A percentile compares a stretch with the other conserved stretches of the same genome.
phyloP scores from a whole-genome alignment of 768 basidiomycete species.

The Phaeotremella skinneri region DNA sequence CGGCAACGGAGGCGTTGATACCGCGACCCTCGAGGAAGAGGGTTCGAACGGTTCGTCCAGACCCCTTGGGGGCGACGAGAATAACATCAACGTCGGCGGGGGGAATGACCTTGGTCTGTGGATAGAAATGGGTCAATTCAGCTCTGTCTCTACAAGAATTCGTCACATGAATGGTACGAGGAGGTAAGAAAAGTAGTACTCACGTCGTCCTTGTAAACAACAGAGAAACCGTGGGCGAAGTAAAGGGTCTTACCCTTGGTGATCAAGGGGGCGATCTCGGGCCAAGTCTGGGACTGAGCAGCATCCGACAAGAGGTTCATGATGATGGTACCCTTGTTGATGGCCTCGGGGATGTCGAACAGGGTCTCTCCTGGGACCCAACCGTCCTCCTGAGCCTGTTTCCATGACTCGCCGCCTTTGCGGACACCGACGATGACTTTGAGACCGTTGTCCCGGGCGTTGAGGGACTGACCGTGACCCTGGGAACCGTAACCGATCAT shows the following conservation, averaged over 20 bases:
- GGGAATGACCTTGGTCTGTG: constrained; percentile 76
- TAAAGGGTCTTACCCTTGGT: constrained; percentile 99
- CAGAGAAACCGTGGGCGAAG: constrained; percentile 99
- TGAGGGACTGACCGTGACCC: constrained; percentile 97
- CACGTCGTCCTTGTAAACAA: constrained; percentile 90
- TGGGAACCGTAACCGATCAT: constrained; percentile 95
- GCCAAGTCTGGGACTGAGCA: constrained; percentile 97
- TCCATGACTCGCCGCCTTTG: constrained; percentile 95
- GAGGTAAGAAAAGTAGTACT: constrained; percentile 22
- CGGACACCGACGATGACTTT: constrained; percentile 99
- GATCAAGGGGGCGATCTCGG: constrained; percentile 82
- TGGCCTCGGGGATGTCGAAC: constrained; percentile 97
- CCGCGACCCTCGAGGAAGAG: constrained; percentile 99
- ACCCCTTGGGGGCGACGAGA: constrained; percentile 98
- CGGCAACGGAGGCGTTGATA: constrained; percentile 72
- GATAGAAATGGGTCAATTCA: background rate
- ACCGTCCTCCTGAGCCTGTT: constrained; percentile 88
- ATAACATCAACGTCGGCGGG: constrained; percentile 96
- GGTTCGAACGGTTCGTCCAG: constrained; percentile 96
- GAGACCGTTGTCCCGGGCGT: constrained; percentile 97
- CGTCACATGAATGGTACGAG: too few species aligned
- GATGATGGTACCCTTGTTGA: constrained; percentile 92
- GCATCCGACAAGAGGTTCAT: constrained; percentile 99
- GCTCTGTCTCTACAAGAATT: background rate
- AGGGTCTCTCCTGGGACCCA: constrained; percentile 98